Evolutionary conservation across 2,329 filamentous ascomycete species (phyloP), one percentile per base, ranked within the genome.

Genomic region (Stylonectria norvegica): DNA sequence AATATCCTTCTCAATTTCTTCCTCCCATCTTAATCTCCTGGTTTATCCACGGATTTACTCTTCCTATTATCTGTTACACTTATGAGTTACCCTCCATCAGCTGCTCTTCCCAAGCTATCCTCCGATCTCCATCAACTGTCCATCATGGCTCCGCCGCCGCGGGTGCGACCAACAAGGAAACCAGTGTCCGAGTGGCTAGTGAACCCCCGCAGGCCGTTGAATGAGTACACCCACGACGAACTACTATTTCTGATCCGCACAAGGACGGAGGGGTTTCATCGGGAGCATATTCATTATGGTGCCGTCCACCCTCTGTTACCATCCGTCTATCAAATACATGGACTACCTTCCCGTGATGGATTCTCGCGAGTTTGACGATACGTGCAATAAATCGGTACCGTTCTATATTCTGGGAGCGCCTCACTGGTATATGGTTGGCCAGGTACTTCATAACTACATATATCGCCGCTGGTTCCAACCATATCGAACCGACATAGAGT

Each of bases 401-500:
- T 2, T 45, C 5, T 39, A 45, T 14, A 20, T 45, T 14, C 11
- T 27, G 19, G 12, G 2, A 20, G 12, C 27, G 11, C 15, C 14
- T 18, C 19, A 19, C 11, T 23, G 18, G 12, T 11, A 6, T 9
- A 15, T 6, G 15, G 14, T 30, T 17, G 19, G 5, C 15, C 14
- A 10, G 7, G 15, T 34, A 4, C 22, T 44, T 20, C 28, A 40
- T 14, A 46, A 46, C 15, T 42, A 45, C 20, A 19, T 45, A 5
- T 45, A 38, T 30, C 23, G 25, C 2, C 31, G 31, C 15, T 44
- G 42, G 42, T 44, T 45, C 20, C 30, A 17, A 12, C 38, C 38
- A 12, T 45, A 41, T n/a, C 25, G 23, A 27, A 45, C 38, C 38
- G 38, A 45, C 20, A 38, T 45, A 19, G 42, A 38, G 16, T 20